These are phyloP conservation scores for Trametes cingulata DNA, from an alignment of 768 basidiomycete genomes.

Conservation along the genomic window DNA sequence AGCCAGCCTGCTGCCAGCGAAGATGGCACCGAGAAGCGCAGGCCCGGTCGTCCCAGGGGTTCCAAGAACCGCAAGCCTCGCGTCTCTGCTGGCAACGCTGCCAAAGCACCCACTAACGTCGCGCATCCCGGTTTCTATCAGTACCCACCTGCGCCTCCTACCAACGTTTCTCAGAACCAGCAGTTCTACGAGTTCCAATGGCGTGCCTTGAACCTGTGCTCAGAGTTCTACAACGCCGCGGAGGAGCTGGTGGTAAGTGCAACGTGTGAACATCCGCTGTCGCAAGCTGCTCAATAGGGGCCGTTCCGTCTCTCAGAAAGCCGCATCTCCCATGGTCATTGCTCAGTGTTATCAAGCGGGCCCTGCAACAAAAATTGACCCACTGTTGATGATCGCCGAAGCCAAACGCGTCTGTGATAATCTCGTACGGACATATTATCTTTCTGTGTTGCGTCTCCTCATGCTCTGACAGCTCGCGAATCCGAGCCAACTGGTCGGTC, in stretches of 20 bases:
- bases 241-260: conserved; percentile 80
- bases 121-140: conserved; percentile 44
- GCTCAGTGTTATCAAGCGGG: conserved; percentile 82
- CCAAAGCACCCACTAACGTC: conserved; percentile 33
- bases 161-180: conserved; percentile 63
- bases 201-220: conserved; percentile 79
- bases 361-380: conserved; percentile 68
- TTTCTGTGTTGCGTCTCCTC: conserved; percentile 8
- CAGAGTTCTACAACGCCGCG: conserved; percentile 84
- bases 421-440: conserved; percentile 47
- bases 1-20: conserved; percentile 27
- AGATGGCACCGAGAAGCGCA: conserved; percentile 58
- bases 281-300: conserved; percentile 11
- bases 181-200: conserved; percentile 87
- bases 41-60: conserved; percentile 77
- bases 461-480: conserved; percentile 58
- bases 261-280: neutral
- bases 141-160: conserved; percentile 43
- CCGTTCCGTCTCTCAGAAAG: conserved; percentile 38
- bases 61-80: conserved; percentile 70
- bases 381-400: conserved; percentile 69
- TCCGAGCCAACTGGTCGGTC: conserved; percentile 66
- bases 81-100: conserved; percentile 30
- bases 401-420: conserved; percentile 79
- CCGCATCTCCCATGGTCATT: conserved; percentile 66